Evolutionary conservation across 1,284 basidiomycete species (phyloP).

Genomic region (Vanrija sp.): DNA sequence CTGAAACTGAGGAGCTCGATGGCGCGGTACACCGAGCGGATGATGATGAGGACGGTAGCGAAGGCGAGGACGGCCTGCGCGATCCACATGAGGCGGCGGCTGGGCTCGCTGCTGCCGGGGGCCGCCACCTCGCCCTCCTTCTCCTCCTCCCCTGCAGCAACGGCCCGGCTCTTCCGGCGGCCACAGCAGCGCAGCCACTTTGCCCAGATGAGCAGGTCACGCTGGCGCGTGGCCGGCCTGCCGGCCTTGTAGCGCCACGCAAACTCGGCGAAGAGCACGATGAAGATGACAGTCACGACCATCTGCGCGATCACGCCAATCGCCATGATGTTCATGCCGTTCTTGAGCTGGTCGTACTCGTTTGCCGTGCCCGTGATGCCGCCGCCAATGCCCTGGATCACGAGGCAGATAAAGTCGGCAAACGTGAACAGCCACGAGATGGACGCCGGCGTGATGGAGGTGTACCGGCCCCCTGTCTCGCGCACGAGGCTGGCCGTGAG

Average conservation of each 20-base stretch:
- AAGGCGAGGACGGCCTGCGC: slow-evolving; percentile 17
- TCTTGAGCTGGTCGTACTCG: slow-evolving; percentile 16
- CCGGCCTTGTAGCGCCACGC: slow-evolving; percentile 21
- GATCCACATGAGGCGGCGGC: not conserved
- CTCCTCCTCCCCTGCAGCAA: not conserved
- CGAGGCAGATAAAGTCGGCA: slow-evolving; percentile 39
- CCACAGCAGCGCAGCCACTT: slow-evolving; percentile 2
- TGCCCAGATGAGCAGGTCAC: slow-evolving; percentile 16
- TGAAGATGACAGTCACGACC: slow-evolving; percentile 39
- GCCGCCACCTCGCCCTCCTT: not conserved
- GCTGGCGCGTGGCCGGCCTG: slow-evolving; percentile 18
- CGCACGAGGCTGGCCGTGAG: slow-evolving; percentile 10
- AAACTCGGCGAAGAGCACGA: slow-evolving; percentile 28
- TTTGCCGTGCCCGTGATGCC: slow-evolving; percentile 30
- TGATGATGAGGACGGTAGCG: slow-evolving; percentile 35
- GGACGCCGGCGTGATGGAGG: slow-evolving; percentile 24
- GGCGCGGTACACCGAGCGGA: slow-evolving; percentile 42
- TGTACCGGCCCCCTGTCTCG: slow-evolving; percentile 13
- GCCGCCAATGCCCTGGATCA: slow-evolving; percentile 44
- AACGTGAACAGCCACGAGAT: slow-evolving; percentile 36
- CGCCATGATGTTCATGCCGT: slow-evolving; percentile 38
- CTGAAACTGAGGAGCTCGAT: slow-evolving; percentile 29
- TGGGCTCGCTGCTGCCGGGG: not conserved
- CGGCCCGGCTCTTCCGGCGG: not conserved
- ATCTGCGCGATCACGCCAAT: slow-evolving; percentile 5